Base-by-base conservation (phyloP, 306 rosid genomes). In the Castanea crenata region DNA sequence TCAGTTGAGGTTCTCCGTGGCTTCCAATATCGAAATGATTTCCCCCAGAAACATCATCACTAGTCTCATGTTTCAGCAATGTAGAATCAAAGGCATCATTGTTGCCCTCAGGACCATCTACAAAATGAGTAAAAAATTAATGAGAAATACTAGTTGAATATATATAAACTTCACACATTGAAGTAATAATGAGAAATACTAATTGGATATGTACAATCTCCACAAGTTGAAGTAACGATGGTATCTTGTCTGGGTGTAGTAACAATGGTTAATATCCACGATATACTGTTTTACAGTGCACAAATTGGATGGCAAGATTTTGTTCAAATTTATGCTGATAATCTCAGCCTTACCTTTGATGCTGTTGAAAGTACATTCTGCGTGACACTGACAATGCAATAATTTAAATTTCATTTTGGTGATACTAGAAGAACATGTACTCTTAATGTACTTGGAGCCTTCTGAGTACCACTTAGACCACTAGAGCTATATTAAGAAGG, bases 21-120 rank as follows among this genome's bases (percentile, higher is more conserved):
- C 6, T 6, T 21, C 35, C 41, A 21, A 19, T 13, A 0, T 44
- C 29, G 2, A 79, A 54, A 74, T 59, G 56, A 10, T 72, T 71
- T 25, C 75, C 20, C 69, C 29, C 69, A 59, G 82, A 23, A 54
- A 77, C 15, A 78, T 81, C 86, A 67, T 80, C 76, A 12, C 75
- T 83, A 1, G 58, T 54, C 41, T 78, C 85, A 70, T 79, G 84
- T 76, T 38, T 84, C 74, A 76, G 75, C 78, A 79, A 61, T 52
- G 74, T 34, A 49, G 77, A 11, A 29, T 13, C 41, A 32, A 76
- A 65, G 18, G 49, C 20, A 34, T 63, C 63, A 4, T 55, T 70
- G 54, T 76, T 73, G 58, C 14, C 71, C 73, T 64, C 86, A 52
- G 59, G 78, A 69, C 38, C 21, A 12, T 63, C 91, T 86, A 62